Percentiles rank a stretch among this genome's conserved stretches.
phyloP scores from a whole-genome alignment of 345 rosid species.

The Salix exigua region DNA sequence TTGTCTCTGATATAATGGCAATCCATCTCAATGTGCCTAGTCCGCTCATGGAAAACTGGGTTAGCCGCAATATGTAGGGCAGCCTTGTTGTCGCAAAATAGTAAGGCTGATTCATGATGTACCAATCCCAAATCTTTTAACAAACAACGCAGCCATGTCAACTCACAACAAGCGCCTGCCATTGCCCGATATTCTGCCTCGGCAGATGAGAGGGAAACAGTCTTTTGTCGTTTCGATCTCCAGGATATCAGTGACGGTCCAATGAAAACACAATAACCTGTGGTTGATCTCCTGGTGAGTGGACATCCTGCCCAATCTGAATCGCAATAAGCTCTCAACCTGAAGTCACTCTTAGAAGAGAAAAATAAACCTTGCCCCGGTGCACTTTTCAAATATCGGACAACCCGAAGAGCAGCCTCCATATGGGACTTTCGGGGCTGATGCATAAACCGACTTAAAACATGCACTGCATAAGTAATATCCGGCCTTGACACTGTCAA shows the following conservation, averaged over 20 bases:
- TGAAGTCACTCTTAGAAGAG: background rate
- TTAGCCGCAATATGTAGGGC: too few species aligned
- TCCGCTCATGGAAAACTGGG: too few species aligned
- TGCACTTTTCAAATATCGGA: background rate
- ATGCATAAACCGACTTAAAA: background rate
- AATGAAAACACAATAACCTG: background rate
- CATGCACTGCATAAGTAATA: background rate
- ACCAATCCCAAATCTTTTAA: too few species aligned
- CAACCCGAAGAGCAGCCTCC: background rate
- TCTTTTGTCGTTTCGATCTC: background rate
- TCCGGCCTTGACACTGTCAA: background rate
- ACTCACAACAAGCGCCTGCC: too few species aligned
- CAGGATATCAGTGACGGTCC: background rate
- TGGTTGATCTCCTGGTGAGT: background rate
- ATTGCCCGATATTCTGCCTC: too few species aligned
- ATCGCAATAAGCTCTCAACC: background rate
- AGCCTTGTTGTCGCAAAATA: too few species aligned
- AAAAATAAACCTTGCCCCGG: constrained; percentile 1
- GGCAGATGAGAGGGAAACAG: background rate
- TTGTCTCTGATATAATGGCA: too few species aligned
- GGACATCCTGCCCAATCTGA: background rate
- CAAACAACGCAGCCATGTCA: too few species aligned
- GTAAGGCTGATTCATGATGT: too few species aligned
- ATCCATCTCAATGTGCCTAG: too few species aligned
- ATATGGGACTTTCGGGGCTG: background rate